Evolutionary conservation across 2,329 filamentous ascomycete species (phyloP).

Genomic region (Lachnum nothofagi): DNA sequence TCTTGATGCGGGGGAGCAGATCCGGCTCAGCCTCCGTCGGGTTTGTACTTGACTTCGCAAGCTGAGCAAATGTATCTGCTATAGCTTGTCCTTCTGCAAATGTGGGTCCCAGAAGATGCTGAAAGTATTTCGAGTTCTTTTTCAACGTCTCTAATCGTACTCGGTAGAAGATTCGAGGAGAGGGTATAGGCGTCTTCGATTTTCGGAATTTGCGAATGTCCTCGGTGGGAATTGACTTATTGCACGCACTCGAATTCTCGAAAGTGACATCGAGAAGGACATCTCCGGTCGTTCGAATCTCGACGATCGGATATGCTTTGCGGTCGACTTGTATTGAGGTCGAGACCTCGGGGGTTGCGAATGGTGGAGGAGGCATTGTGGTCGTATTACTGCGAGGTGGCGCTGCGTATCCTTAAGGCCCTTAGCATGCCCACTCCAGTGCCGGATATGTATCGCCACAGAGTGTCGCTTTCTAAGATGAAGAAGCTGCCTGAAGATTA

Average conservation of each 20-base stretch:
- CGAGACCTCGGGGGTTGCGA: slow-evolving; percentile 3
- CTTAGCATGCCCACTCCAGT: neutral
- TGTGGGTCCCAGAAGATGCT: slow-evolving; percentile 58
- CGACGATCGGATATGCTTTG: slow-evolving; percentile 35
- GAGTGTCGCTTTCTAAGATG: neutral
- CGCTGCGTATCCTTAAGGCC: neutral
- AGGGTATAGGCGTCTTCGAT: slow-evolving; percentile 24
- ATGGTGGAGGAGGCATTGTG: neutral
- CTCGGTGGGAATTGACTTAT: slow-evolving; percentile 43
- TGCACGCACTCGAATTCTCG: slow-evolving; percentile 51
- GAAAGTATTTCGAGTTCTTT: slow-evolving; percentile 64
- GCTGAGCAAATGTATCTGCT: slow-evolving; percentile 43
- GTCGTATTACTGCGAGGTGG: neutral
- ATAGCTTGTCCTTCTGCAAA: slow-evolving; percentile 61
- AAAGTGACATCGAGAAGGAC: slow-evolving; percentile 63
- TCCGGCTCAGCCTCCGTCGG: slow-evolving; percentile 44
- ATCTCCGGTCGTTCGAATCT: slow-evolving; percentile 56
- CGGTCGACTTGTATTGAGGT: slow-evolving; percentile 22
- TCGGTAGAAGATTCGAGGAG: slow-evolving; percentile 44
- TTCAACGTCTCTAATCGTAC: slow-evolving; percentile 54
- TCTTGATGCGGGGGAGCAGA: slow-evolving; percentile 58
- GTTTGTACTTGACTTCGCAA: slow-evolving; percentile 43
- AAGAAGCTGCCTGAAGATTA: neutral
- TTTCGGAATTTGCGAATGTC: slow-evolving; percentile 39
- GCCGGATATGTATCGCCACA: slow-evolving; percentile 3